phyloP scores from a whole-genome alignment of 1,139 yeast genomes.

The Casaregolazyma lundiana region DNA sequence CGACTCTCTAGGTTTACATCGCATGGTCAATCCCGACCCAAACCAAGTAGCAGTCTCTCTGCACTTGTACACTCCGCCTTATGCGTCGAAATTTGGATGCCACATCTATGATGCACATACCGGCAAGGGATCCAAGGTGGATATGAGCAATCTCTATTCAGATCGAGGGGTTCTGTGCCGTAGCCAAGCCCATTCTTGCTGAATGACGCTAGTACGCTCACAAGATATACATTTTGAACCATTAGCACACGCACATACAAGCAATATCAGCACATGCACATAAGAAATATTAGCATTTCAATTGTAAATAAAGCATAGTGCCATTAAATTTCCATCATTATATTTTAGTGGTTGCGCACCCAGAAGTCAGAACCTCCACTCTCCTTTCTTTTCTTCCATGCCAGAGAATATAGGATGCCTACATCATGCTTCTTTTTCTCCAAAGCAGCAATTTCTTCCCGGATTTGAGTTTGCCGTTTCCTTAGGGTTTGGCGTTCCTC shows the following conservation, averaged over 20 bases:
- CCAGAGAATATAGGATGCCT: constrained; percentile 26
- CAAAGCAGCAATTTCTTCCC: constrained; percentile 20
- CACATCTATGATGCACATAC: constrained; percentile 51
- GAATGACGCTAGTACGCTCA: no score
- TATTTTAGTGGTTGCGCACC: constrained; percentile 18
- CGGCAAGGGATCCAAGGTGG: constrained; percentile 54
- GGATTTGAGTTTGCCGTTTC: constrained; percentile 14
- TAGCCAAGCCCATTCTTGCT: constrained; percentile 5
- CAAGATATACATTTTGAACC: no score
- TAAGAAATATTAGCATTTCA: no score
- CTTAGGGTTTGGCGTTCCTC: constrained; percentile 16
- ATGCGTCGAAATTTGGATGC: constrained; percentile 65
- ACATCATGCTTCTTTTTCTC: constrained; percentile 27
- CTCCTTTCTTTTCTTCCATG: constrained; percentile 24
- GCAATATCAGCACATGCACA: background rate
- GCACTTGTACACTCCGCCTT: constrained; percentile 76
- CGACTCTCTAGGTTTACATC: constrained; percentile 64
- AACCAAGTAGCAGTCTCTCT: constrained; percentile 56
- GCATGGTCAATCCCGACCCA: constrained; percentile 50
- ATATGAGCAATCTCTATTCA: constrained; percentile 58
- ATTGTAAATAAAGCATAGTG: no score
- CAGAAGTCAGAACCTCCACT: constrained; percentile 25
- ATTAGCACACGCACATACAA: no score
- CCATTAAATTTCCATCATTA: no score
- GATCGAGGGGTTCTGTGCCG: constrained; percentile 47